Conservation (phyloP, 805 yeast genomes). For the Saccharomycopsis selenospora region DNA sequence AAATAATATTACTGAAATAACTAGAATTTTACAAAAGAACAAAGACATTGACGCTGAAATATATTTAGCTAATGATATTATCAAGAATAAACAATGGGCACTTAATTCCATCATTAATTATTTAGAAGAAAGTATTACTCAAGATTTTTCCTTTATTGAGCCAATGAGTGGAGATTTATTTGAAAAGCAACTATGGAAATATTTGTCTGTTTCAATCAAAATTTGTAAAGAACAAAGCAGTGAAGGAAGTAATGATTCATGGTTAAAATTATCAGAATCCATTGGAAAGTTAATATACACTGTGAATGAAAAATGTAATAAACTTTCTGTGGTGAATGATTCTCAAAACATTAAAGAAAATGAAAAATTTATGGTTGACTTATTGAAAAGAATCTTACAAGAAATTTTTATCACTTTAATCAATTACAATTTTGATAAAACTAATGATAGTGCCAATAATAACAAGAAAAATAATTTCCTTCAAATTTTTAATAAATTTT, state of each 20-base stretch:
- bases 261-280: neutral
- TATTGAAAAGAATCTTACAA: slow-evolving; percentile 35
- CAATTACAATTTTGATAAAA: slow-evolving; percentile 25
- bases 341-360: slow-evolving; percentile 1
- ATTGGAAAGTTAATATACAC: neutral
- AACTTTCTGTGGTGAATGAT: slow-evolving; percentile 8
- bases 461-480: slow-evolving; percentile 32
- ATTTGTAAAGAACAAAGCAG: slow-evolving; percentile 27
- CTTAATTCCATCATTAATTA: slow-evolving; percentile 25
- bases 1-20: neutral
- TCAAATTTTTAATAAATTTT: slow-evolving; percentile 46
- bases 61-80: slow-evolving; percentile 6
- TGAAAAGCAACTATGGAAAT: slow-evolving; percentile 32
- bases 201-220: slow-evolving; percentile 30
- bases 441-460: slow-evolving; percentile 23
- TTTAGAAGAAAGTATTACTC: slow-evolving; percentile 23
- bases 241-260: neutral
- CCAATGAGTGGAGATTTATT: slow-evolving; percentile 15
- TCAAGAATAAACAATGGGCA: slow-evolving; percentile 18
- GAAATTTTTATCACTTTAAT: slow-evolving; percentile 37
- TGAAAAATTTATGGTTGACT: slow-evolving; percentile 25
- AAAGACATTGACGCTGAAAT: slow-evolving; percentile 12
- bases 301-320: slow-evolving; percentile 24
- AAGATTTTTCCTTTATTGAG: slow-evolving; percentile 20
- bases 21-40: slow-evolving; percentile 1